phyloP scores from a whole-genome alignment of 352 stramenopile species.

The Pythium guiyangense region DNA sequence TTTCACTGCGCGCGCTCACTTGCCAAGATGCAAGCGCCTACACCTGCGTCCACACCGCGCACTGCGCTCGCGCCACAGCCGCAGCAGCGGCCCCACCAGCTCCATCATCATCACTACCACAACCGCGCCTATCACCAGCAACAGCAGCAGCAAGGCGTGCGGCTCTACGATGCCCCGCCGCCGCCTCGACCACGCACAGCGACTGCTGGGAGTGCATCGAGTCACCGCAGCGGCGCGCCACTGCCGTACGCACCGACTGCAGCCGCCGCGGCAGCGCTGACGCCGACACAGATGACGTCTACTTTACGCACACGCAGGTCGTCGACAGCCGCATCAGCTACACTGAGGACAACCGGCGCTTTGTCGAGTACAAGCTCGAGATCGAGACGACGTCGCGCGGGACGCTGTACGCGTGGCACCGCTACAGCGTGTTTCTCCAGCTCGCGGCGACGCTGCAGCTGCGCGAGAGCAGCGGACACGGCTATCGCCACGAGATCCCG shows the following conservation, averaged over 20 bases:
- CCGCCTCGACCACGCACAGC: not conserved
- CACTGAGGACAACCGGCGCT: slow-evolving; percentile 11
- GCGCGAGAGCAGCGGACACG: slow-evolving; percentile 26
- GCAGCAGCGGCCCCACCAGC: not conserved
- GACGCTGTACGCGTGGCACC: slow-evolving; percentile 42
- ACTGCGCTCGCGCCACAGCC: not conserved
- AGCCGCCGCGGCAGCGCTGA: not conserved
- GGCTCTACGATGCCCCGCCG: slow-evolving; percentile 9
- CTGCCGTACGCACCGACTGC: not conserved
- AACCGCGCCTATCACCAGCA: not conserved
- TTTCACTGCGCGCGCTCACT: not conserved
- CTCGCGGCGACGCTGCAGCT: slow-evolving; percentile 32
- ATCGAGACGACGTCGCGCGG: slow-evolving; percentile 40
- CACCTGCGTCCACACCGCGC: not conserved
- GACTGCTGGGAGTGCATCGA: not conserved
- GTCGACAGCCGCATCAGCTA: slow-evolving; percentile 15
- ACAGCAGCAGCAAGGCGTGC: slow-evolving; percentile 1
- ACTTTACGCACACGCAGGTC: slow-evolving; percentile 9
- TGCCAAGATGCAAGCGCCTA: not conserved
- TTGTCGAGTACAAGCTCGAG: slow-evolving; percentile 52
- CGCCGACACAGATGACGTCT: slow-evolving; percentile 1
- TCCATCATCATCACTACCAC: no score
- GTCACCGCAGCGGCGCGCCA: not conserved
- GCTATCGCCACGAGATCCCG: slow-evolving; percentile 22
- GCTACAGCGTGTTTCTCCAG: slow-evolving; percentile 43